These are phyloP conservation scores for Solanum rostratum DNA, from an alignment of 257 asterid genomes.

Conservation along the genomic window DNA sequence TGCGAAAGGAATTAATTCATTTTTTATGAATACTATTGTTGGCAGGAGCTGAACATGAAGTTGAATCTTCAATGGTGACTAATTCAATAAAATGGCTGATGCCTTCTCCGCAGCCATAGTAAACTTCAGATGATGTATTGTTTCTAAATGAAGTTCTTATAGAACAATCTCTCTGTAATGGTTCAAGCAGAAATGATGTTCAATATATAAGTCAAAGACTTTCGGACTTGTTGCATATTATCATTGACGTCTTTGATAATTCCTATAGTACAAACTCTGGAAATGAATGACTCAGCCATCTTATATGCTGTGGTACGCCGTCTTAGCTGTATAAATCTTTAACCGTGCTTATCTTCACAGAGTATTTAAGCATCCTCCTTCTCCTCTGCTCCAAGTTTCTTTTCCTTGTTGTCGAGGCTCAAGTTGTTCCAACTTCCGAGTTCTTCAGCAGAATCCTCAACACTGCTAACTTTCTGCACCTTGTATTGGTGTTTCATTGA, in stretches of 20 bases:
- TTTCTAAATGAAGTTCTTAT: too few relatives aligned
- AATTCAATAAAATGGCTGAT: not conserved
- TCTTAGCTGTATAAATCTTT: not conserved
- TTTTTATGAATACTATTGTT: too few relatives aligned
- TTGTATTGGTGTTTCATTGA: constrained; percentile 65
- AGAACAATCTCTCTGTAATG: too few relatives aligned
- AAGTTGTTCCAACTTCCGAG: constrained; percentile 18
- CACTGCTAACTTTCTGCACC: constrained; percentile 29
- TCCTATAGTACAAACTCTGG: not conserved
- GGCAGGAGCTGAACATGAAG: too few relatives aligned
- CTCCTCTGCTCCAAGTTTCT: not conserved
- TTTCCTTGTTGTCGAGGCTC: not conserved
- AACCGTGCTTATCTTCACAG: not conserved
- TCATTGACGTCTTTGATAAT: not conserved
- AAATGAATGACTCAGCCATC: not conserved
- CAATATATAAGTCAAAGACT: too few relatives aligned
- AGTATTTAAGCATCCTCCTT: not conserved
- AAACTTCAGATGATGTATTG: too few relatives aligned
- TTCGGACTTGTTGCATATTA: not conserved
- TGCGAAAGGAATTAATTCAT: too few relatives aligned
- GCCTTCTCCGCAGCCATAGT: too few relatives aligned
- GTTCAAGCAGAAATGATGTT: too few relatives aligned
- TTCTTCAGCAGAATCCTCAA: constrained; percentile 19
- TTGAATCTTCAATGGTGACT: too few relatives aligned
- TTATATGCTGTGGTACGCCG: not conserved